Conservation (phyloP, 805 yeast genomes). For the Starmerella etchellsii region DNA sequence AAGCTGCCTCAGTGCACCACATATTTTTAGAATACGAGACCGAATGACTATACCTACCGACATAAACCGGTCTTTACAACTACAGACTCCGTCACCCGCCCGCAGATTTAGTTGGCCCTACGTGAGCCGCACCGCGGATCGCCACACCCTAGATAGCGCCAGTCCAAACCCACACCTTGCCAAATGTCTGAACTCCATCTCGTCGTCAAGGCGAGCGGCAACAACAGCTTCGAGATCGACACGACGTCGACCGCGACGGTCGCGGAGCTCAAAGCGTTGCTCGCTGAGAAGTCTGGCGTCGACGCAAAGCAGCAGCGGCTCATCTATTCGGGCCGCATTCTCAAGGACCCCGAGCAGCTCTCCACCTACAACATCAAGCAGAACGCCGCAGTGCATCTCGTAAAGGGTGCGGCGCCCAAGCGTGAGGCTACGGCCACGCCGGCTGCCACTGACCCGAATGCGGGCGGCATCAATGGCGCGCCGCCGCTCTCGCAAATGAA, state of each 20-base stretch:
- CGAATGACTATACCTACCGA: too few species aligned
- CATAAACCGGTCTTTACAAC: too few species aligned
- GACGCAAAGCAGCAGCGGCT: conserved; percentile 74
- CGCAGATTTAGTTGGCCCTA: too few species aligned
- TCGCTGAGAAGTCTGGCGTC: conserved; percentile 49
- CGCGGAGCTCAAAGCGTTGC: conserved; percentile 50
- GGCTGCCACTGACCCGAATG: background rate
- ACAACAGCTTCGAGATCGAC: conserved; percentile 58
- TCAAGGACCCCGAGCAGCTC: conserved; percentile 70
- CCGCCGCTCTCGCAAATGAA: conserved; percentile 58
- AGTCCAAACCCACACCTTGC: too few species aligned
- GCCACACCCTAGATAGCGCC: too few species aligned
- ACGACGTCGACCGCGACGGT: conserved; percentile 46
- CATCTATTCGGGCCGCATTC: conserved; percentile 86
- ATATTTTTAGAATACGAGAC: too few species aligned
- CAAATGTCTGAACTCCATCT: conserved; percentile 7
- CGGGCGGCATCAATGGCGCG: conserved; percentile 27
- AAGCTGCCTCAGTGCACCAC: too few species aligned
- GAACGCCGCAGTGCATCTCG: conserved; percentile 82
- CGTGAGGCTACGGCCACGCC: conserved; percentile 20
- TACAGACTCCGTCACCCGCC: too few species aligned
- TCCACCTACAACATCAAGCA: conserved; percentile 65
- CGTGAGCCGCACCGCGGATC: too few species aligned
- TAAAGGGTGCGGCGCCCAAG: conserved; percentile 42
- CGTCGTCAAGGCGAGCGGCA: conserved; percentile 40